Evolutionary conservation across 1,139 yeast species (phyloP).

Genomic region (Diutina rugosa): DNA sequence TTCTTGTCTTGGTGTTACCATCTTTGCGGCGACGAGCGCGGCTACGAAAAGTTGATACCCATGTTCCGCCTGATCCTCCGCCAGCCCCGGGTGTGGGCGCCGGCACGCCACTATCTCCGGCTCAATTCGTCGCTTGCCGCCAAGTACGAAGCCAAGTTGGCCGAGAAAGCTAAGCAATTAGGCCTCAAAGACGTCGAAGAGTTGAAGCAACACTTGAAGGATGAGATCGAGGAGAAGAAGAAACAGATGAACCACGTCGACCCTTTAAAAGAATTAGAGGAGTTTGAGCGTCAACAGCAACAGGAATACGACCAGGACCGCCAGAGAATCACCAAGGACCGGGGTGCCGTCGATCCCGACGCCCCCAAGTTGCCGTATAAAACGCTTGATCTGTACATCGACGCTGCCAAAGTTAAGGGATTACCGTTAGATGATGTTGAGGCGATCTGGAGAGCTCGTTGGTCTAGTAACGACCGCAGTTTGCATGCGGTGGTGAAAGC

Average conservation of each 20-base stretch:
- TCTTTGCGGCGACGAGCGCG: slow-evolving; percentile 6
- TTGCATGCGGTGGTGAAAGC: slow-evolving; percentile 53
- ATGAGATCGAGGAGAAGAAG: slow-evolving; percentile 44
- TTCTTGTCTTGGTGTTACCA: not conserved
- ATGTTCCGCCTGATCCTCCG: not conserved
- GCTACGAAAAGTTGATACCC: slow-evolving; percentile 4
- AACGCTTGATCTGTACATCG: slow-evolving; percentile 58
- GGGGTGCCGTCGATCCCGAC: slow-evolving; percentile 36
- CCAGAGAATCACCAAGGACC: slow-evolving; percentile 15
- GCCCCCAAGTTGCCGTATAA: slow-evolving; percentile 48
- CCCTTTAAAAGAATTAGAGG: slow-evolving; percentile 57
- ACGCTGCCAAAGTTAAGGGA: slow-evolving; percentile 48
- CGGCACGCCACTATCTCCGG: not conserved
- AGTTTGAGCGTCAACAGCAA: slow-evolving; percentile 28
- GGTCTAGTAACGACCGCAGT: slow-evolving; percentile 45
- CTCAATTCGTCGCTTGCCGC: not conserved
- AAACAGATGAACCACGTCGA: slow-evolving; percentile 48
- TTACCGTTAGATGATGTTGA: slow-evolving; percentile 58
- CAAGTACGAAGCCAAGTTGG: slow-evolving; percentile 20
- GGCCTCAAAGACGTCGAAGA: slow-evolving; percentile 41
- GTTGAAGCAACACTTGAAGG: slow-evolving; percentile 49
- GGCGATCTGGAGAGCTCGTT: slow-evolving; percentile 82
- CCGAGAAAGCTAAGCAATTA: slow-evolving; percentile 21
- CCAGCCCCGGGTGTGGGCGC: not conserved
- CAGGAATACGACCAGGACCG: slow-evolving; percentile 16